Percentiles rank a stretch among this genome's conserved stretches.
These are phyloP conservation scores for Choiromyces venosus DNA, from an alignment of 495 filamentous ascomycete genomes.

Conservation along the genomic window DNA sequence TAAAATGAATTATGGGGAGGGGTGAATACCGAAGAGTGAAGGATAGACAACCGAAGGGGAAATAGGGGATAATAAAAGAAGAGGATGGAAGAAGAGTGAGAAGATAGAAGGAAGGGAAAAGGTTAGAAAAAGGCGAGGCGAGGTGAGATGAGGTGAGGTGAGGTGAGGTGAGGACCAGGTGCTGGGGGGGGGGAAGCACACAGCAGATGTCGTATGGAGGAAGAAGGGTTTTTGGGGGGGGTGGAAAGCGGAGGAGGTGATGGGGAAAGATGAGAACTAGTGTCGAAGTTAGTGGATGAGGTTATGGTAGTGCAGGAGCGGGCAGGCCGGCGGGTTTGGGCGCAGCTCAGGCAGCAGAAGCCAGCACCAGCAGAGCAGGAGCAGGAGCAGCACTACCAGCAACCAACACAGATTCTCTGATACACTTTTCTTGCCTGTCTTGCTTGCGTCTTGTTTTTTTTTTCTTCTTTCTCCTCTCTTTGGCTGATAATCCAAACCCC, in stretches of 20 bases:
- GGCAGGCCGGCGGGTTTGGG: neutral
- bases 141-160: neutral
- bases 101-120: neutral
- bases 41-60: neutral
- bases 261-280: neutral
- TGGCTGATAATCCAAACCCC: neutral
- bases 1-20: no score
- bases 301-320: constrained; percentile 1
- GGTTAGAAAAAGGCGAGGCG: neutral
- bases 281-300: neutral
- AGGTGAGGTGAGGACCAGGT: neutral
- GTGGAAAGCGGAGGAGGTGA: neutral
- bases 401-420: neutral
- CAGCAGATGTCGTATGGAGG: neutral
- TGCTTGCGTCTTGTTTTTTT: neutral
- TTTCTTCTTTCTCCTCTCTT: neutral
- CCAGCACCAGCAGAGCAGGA: neutral
- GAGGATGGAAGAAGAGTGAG: neutral
- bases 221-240: neutral
- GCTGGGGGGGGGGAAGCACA: neutral
- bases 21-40: neutral
- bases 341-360: neutral
- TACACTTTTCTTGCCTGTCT: neutral
- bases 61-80: neutral
- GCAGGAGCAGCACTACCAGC: neutral